Base-by-base conservation (phyloP, 108 stramenopile genomes). In the Skeletonema marinoi region DNA sequence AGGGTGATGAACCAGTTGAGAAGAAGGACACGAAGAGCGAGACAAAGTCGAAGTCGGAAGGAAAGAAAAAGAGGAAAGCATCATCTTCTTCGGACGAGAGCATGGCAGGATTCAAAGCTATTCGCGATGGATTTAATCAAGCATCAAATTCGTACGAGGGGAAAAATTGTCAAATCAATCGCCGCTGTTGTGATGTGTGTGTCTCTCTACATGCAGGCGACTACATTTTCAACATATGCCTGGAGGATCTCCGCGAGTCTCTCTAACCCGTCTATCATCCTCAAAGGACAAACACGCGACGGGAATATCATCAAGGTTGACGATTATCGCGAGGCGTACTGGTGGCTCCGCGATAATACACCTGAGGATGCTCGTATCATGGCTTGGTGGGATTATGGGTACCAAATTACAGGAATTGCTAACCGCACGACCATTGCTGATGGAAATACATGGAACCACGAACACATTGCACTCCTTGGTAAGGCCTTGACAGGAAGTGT, bases 401-500 rank as follows among this genome's bases (percentile, higher is more conserved):
- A 96, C 73, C 93, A 94, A 78, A 99, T 98, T 77, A 88, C 94
- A 12, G 98, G 91, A 54, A 98, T 99, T 83, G 90, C 93, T 59
- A 98, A 98, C 81, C 92, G 98, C 3, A 99, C 99, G 4, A 98
- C 96, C 10, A 84, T 98, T 66, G 98, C 97, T 4, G 99, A 99
- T 87, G 97, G 97, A 33, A 99, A 99, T 83, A 98, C 98, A 61
- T 99, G 98, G 98, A 98, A 98, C 84, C 97, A 98, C 68, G 97
- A 97, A 72, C 99, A 99, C 82, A 98, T 99, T 86, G 98, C 99
- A n/a, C 92, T 98, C 7, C 87, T 99, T 8, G 99, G 97, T 0
- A 93, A 94, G 71, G 84, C 88, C 11, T 77, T 99, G 60, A 96
- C 98, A n/a, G 79, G 95, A 2, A 73, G 79, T 44, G 93, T 95